Evolutionary conservation across 2,329 filamentous ascomycete genomes (phyloP), one percentile per base, ranked within the genome.

Genomic region (Pseudopyrenochaeta lycopersici): DNA sequence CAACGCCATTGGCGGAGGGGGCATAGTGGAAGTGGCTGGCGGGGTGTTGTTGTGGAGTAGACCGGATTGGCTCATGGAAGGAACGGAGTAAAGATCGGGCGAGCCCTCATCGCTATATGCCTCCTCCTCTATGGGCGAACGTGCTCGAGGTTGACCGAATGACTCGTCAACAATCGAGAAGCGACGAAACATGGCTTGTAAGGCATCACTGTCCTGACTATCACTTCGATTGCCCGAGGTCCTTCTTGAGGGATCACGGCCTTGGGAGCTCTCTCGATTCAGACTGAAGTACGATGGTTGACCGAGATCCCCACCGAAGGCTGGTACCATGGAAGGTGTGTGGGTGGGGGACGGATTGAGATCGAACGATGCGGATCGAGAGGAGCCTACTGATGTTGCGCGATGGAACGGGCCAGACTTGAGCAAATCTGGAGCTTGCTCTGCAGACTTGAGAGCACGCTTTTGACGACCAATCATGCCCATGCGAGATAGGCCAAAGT

Each of bases 401-500:
- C 92, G 88, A 51, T 89, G 90, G 77, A 98, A 98, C 0, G 94
- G 92, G 0, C 94, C 93, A 67, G 95, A 88, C 72, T 96, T 97
- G 38, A 98, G 84, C 11, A 99, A 81, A 78, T 99, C 96, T 1
- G 95, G 95, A 1, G 89, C 92, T n/a, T 89, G 87, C 60, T 99
- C 94, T 30, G 60, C 51, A 23, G 87, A 71, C 84, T 87, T 95
- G 42, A 97, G 82, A 18, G 94, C 92, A 67, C 95, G 88, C 80
- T 99, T 98, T 77, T 99, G 95, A 67, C 95, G 90, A 54, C 95
- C 95, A 56, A 99, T 90, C 59, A 99, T 82, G 72, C 95, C 96
- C 94, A 99, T 98, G 23, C 95, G 88, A 11, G 95, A 99, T 21
- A 99, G 82, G 56, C 95, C 95, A 79, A 99, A 99, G 75, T 99